phyloP scores from a whole-genome alignment of 169 alveolate genomes.

The Eimeria brunetti region DNA sequence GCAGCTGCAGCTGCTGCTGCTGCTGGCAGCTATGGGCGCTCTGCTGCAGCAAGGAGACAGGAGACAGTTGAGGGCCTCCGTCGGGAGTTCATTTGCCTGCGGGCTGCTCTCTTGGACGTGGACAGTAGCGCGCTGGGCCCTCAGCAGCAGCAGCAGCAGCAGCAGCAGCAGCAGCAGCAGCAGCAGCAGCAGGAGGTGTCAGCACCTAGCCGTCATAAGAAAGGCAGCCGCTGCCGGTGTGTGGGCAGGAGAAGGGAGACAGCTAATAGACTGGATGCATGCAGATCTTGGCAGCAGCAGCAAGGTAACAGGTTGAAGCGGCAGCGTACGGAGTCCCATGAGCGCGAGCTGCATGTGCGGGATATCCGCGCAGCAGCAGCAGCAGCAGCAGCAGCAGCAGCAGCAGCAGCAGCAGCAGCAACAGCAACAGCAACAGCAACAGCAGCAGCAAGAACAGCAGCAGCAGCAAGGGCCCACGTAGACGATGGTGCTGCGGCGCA shows the following conservation, averaged over 20 bases:
- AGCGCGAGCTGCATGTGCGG: too few relatives aligned
- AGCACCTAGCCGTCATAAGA: neutral
- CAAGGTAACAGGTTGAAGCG: slow-evolving; percentile 28
- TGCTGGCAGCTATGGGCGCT: too few relatives aligned
- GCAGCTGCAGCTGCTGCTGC: neutral
- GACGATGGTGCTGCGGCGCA: neutral
- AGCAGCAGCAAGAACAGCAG: neutral
- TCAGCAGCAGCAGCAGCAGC: slow-evolving; percentile 4
- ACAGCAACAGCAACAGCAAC: neutral
- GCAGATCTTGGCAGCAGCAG: neutral
- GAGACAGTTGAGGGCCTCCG: neutral
- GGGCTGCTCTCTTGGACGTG: neutral
- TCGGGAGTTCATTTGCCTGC: slow-evolving; percentile 4
- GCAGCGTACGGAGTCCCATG: neutral
- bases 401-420: neutral
- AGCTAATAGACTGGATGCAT: neutral
- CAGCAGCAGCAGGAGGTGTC: slow-evolving; percentile 17
- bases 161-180: slow-evolving; percentile 7
- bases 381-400: slow-evolving; percentile 9
- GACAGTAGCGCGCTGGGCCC: neutral
- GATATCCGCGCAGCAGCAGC: neutral
- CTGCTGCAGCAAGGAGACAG: neutral
- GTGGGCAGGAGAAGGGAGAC: neutral
- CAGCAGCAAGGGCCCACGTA: neutral
- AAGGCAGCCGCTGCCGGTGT: slow-evolving; percentile 1